These are phyloP conservation scores for Geotrichum histeridarum DNA, from an alignment of 1,139 yeast species.

Conservation along the genomic window DNA sequence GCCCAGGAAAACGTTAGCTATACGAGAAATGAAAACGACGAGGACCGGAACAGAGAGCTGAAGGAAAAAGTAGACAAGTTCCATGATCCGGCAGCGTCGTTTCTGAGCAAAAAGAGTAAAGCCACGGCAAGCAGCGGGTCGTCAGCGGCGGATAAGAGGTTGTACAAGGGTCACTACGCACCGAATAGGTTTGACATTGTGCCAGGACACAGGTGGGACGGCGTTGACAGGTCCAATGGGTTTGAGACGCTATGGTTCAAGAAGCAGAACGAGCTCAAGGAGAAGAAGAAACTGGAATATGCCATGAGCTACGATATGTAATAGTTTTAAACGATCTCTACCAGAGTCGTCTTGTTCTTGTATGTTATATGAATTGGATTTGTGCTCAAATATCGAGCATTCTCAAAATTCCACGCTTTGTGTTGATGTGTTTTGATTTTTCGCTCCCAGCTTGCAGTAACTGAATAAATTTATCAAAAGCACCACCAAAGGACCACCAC, in stretches of 20 bases:
- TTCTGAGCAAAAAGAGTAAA: slow-evolving; percentile 32
- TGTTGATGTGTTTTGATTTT: too few relatives aligned
- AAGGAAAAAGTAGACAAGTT: slow-evolving; percentile 36
- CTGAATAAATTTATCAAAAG: too few relatives aligned
- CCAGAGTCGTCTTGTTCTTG: too few relatives aligned
- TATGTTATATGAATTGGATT: not conserved
- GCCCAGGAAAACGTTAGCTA: slow-evolving; percentile 33
- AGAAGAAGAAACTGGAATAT: slow-evolving; percentile 38
- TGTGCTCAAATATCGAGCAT: not conserved
- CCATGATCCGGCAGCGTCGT: slow-evolving; percentile 67
- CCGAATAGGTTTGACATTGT: slow-evolving; percentile 68
- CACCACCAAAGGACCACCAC: too few relatives aligned
- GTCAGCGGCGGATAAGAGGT: not conserved
- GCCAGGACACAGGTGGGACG: slow-evolving; percentile 92
- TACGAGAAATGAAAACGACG: slow-evolving; percentile 24
- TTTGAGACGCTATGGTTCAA: slow-evolving; percentile 65
- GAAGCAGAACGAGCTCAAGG: slow-evolving; percentile 46
- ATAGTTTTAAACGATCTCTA: not conserved
- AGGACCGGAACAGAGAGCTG: slow-evolving; percentile 14
- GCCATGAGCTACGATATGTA: slow-evolving; percentile 34
- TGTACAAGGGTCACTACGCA: slow-evolving; percentile 49
- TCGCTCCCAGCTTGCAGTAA: too few relatives aligned
- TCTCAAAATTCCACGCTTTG: not conserved
- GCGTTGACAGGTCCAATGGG: slow-evolving; percentile 87
- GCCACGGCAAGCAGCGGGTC: not conserved